Conservation (phyloP, 768 basidiomycete genomes). For the Amyloporia xantha region DNA sequence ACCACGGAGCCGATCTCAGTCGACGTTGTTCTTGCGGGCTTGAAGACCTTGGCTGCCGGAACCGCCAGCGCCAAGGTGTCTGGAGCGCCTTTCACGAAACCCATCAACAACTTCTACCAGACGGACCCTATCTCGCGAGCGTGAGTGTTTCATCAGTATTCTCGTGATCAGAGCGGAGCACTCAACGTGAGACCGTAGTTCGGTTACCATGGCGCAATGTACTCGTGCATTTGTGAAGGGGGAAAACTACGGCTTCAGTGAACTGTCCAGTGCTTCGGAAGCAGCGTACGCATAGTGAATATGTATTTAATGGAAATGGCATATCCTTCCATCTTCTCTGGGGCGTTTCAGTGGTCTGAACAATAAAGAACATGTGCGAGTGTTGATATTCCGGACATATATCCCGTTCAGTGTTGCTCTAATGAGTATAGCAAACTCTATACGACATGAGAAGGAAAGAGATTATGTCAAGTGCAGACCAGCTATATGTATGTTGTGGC, state of each 20-base stretch:
- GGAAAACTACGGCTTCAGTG: conserved; percentile 53
- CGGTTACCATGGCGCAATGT: conserved; percentile 96
- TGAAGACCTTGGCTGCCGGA: conserved; percentile 47
- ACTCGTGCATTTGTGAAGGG: conserved; percentile 80
- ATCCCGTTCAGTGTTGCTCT: no score
- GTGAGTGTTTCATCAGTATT: conserved; percentile 39
- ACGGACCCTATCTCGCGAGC: conserved; percentile 94
- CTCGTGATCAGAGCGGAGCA: neutral
- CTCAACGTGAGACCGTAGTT: conserved; percentile 43
- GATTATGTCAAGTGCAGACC: no score
- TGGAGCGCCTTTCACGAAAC: conserved; percentile 63
- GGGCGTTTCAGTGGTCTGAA: neutral
- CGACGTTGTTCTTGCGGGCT: conserved; percentile 65
- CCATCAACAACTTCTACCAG: conserved; percentile 91
- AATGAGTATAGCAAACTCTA: no score
- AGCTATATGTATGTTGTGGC: no score
- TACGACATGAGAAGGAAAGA: no score
- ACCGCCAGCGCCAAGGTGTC: conserved; percentile 50
- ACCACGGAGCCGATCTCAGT: conserved; percentile 66
- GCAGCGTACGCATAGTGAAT: conserved; percentile 36
- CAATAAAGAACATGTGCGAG: neutral
- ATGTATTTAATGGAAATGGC: conserved; percentile 12
- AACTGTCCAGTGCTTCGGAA: conserved; percentile 37
- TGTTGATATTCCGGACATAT: no score
- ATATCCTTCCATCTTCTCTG: conserved; percentile 2